phyloP scores from a whole-genome alignment of 257 asterid genomes.

The Agastache rugosa region DNA sequence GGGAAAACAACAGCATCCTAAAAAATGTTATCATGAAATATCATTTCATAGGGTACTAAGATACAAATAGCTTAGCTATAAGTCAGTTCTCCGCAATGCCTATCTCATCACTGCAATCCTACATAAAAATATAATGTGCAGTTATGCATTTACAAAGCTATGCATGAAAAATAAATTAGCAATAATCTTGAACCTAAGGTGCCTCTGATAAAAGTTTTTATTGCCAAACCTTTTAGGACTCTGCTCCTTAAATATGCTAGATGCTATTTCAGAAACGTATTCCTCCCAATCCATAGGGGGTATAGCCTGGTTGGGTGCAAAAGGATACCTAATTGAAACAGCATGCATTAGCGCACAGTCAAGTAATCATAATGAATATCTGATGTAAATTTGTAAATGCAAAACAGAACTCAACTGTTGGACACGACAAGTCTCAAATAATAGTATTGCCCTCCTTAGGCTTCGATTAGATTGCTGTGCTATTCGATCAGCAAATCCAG shows the following conservation, averaged over 20 bases:
- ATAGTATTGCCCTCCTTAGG: constrained; percentile 88
- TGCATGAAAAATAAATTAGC: constrained; percentile 7
- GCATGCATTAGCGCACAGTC: constrained; percentile 30
- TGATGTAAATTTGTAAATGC: constrained; percentile 21
- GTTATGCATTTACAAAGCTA: constrained; percentile 8
- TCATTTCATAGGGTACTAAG: no score
- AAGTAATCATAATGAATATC: constrained; percentile 13
- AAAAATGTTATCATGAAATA: no score
- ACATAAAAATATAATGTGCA: background rate
- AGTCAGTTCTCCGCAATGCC: background rate
- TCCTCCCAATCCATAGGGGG: constrained; percentile 99
- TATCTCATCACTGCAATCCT: background rate
- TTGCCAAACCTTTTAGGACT: constrained; percentile 85
- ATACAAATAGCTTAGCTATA: background rate
- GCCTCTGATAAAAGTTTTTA: constrained; percentile 27
- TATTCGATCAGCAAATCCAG: constrained; percentile 80
- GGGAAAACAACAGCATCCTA: background rate
- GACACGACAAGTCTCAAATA: constrained; percentile 92
- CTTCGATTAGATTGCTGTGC: constrained; percentile 89
- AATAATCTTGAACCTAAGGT: constrained; percentile 24
- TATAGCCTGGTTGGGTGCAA: constrained; percentile 69
- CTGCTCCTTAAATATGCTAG: constrained; percentile 93
- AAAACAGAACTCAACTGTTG: constrained; percentile 72
- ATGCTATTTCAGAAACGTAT: constrained; percentile 85
- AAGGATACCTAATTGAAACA: constrained; percentile 76